Evolutionary conservation across 1,284 basidiomycete genomes (phyloP).

Genomic region (Ceratobasidium sp.): DNA sequence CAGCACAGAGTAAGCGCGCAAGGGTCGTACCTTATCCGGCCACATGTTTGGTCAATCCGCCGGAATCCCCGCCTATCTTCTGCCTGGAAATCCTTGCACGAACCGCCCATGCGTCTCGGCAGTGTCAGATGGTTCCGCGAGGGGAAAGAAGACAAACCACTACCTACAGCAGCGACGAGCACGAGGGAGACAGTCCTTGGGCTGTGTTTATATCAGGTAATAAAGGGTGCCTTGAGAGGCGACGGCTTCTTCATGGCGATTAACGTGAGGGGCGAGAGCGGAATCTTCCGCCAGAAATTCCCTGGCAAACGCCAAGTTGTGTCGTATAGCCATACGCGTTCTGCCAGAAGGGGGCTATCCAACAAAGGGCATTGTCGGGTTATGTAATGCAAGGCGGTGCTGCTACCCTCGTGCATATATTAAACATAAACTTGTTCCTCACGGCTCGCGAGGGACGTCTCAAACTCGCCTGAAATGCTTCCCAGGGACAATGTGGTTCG

Average conservation of each 20-base stretch:
- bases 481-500: background rate
- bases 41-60: background rate
- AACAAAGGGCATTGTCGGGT: constrained; percentile 1
- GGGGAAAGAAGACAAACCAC: constrained; percentile 14
- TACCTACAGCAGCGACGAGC: background rate
- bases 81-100: constrained; percentile 7
- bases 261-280: background rate
- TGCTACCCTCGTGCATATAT: constrained; percentile 9
- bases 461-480: background rate
- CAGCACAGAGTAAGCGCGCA: constrained; percentile 21
- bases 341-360: constrained; percentile 22
- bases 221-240: constrained; percentile 9
- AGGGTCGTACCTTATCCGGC: constrained; percentile 14
- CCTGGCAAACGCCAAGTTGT: constrained; percentile 9
- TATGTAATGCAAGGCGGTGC: constrained; percentile 37
- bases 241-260: constrained; percentile 1
- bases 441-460: background rate
- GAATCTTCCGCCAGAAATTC: constrained; percentile 27
- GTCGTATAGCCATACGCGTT: constrained; percentile 29
- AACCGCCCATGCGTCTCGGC: constrained; percentile 27
- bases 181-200: constrained; percentile 1
- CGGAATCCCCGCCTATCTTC: constrained; percentile 12
- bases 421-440: background rate
- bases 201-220: constrained; percentile 26
- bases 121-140: background rate